Evolutionary conservation across 805 yeast genomes (phyloP), one percentile per base, ranked within the genome.

Genomic region (Blastobotrys muscicola): DNA sequence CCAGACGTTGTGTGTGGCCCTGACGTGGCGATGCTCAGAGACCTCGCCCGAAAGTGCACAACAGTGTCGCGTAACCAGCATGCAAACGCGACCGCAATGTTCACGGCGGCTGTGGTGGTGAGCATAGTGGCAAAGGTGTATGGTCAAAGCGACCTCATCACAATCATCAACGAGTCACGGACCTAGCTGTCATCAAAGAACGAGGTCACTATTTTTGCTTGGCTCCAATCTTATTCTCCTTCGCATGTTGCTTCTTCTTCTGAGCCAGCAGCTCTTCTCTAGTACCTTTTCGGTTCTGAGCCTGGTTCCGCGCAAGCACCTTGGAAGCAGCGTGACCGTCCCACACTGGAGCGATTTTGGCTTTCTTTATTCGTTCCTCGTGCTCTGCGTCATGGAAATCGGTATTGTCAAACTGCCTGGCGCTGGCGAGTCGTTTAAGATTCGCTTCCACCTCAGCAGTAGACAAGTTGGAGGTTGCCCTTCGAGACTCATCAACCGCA

Each of bases 1-100:
- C 75, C 73, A 3, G 62, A 55, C 10, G 49, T 66, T 2, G 36
- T 71, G 14, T 58, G 56, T 6, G 64, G 65, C 0, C 58, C 63
- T 3, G 74, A 71, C 29, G 42, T 68, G 2, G 59, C 75, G 3
- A 55, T 64, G 8, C 39, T 74, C 29, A 54, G 79, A n/a, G 59
- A 60, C 2, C 52, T 73, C 31, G 69, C 67, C 6, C 66, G 65
- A 44, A 67, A 66, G 31, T 50, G 55, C 36, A 15, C 52, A 10
- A 33, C 43, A 10, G 43, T 56, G n/a, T 46, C 50, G 13, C 39
- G 43, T 9, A 41, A 47, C 5, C 38, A 49, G 9, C 48, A 42
- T 14, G 26, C 26, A 20, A 13, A 36, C 30, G 29, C 23, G 3
- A 43, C 45, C 10, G 44, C 55, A 3, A 43, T 33, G n/a, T 36